Percentiles rank a stretch among this genome's conserved stretches.
These are phyloP conservation scores for Russula lepida DNA, from an alignment of 768 basidiomycete genomes.

Conservation along the genomic window DNA sequence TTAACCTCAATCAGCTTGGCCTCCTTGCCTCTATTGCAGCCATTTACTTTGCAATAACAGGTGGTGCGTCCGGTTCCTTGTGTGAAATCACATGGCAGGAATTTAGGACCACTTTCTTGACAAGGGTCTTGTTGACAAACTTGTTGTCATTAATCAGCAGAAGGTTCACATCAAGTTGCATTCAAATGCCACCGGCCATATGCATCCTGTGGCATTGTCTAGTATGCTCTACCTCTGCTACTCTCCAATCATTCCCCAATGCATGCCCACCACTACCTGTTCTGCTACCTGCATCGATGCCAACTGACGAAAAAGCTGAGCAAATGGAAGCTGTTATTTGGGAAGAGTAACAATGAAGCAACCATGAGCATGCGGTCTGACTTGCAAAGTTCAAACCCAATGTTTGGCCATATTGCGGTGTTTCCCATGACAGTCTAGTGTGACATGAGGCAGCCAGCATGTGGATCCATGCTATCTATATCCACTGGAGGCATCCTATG, in stretches of 20 bases:
- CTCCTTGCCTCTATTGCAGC: slow-evolving; percentile 51
- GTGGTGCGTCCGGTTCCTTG: slow-evolving; percentile 39
- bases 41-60: slow-evolving; percentile 54
- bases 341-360: slow-evolving; percentile 38
- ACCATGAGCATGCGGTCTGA: neutral
- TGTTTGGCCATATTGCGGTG: no score
- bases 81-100: slow-evolving; percentile 99
- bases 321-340: slow-evolving; percentile 78
- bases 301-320: slow-evolving; percentile 61
- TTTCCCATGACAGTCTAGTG: no score
- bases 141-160: slow-evolving; percentile 83
- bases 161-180: slow-evolving; percentile 90
- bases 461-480: no score
- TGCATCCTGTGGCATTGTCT: slow-evolving; percentile 55
- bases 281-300: slow-evolving; percentile 24
- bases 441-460: no score
- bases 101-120: slow-evolving; percentile 93
- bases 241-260: slow-evolving; percentile 20
- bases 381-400: slow-evolving; percentile 5
- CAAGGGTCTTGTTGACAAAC: slow-evolving; percentile 90
- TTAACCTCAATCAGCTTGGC: slow-evolving; percentile 49
- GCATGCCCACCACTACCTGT: slow-evolving; percentile 34
- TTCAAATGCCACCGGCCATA: slow-evolving; percentile 73
- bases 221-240: slow-evolving; percentile 12
- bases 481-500: no score